phyloP scores from a whole-genome alignment of 2,329 filamentous ascomycete genomes.

The Diplodia mutila region DNA sequence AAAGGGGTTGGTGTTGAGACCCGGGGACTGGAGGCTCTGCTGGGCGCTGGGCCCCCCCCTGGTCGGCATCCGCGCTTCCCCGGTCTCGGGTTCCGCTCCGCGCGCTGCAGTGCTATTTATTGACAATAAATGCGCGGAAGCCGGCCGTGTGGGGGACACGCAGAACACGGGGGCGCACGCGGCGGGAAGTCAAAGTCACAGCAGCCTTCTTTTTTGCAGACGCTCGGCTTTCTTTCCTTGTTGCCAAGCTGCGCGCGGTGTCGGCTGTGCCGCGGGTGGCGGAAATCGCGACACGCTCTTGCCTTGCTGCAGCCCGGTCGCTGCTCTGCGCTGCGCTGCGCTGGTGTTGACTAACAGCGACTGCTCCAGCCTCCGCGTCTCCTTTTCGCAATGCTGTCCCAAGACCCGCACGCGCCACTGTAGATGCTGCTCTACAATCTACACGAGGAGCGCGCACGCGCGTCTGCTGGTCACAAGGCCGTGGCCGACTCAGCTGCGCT shows the following conservation, averaged over 20 bases:
- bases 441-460: conserved; percentile 8
- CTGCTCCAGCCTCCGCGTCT: conserved; percentile 8
- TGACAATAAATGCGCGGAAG: conserved; percentile 21
- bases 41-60: neutral
- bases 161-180: neutral
- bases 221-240: conserved; percentile 3
- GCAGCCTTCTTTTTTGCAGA: neutral
- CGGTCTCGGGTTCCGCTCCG: conserved; percentile 18
- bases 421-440: conserved; percentile 1
- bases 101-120: conserved; percentile 16
- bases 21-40: conserved; percentile 17
- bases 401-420: conserved; percentile 7
- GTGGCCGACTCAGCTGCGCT: conserved; percentile 4
- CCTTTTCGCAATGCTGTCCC: neutral
- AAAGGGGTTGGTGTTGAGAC: conserved; percentile 16
- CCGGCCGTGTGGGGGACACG: conserved; percentile 13
- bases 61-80: conserved; percentile 21
- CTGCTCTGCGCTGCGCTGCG: too few species aligned
- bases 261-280: conserved; percentile 1
- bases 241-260: neutral
- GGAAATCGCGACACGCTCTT: too few species aligned
- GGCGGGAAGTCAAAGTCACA: neutral
- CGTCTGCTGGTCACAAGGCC: conserved; percentile 20
- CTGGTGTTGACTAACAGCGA: conserved; percentile 9
- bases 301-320: too few species aligned